Base-by-base conservation (phyloP, 805 yeast genomes). In the Saccharomycopsis schoenii region DNA sequence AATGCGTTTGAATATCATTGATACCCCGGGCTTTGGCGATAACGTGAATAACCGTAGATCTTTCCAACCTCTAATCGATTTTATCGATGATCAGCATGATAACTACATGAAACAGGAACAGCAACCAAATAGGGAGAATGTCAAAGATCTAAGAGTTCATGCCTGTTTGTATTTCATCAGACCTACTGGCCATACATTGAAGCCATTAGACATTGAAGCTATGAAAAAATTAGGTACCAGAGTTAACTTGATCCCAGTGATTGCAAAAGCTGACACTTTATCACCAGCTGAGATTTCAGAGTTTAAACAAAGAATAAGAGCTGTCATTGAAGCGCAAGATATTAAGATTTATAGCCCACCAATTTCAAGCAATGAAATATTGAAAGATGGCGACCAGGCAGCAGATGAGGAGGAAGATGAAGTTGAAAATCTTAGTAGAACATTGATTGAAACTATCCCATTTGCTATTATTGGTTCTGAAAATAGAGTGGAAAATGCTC, bases 11-110 rank as follows among this genome's bases (percentile, higher is more conserved):
- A 90, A 90, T 67, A 80, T 92, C 61, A 84, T 92, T 68, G 97
- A 91, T 73, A 89, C 97, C 1, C 97, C 97, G 9, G 97, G 97
- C 1, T 89, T 90, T 71, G 97, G 97, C 63, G 96, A 89, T 71
- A 88, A 86, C 71, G 87, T 90, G 66, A 87, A 91, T 76, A 92
- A 91, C 74, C 81, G 80, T 68, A 86, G 87, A 71, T 80, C 94
- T 55, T 90, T 96, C 96, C 86, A 85, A 62, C 90, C 97, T 43
- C 81, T 90, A 67, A 78, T 88, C 63, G 96, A 89, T 72, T 92
- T 89, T 72, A 83, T 92, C 65, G 97, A 91, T 72, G 96, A 89
- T 70, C 97, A 91, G 76, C 94, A 89, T 70, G 91, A 86, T 69
- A 80, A 87, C 25, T 90, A 75, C 71, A 87, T 91, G 93, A 88